Conservation (phyloP, 495 filamentous ascomycete species). For the Aspergillus haitiensis region DNA sequence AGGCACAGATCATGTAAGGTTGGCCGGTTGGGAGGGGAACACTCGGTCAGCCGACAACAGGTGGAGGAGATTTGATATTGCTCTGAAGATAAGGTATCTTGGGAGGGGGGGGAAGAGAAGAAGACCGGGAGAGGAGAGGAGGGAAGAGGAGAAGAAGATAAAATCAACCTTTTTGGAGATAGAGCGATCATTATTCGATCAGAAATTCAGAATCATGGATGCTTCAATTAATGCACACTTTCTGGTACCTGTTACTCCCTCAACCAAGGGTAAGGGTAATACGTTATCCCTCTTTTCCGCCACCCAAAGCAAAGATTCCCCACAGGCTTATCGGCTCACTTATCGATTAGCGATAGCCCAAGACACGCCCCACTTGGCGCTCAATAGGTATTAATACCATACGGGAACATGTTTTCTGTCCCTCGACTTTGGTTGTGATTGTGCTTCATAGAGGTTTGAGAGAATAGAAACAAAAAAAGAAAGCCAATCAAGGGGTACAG, state of each 20-base stretch:
- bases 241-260: neutral
- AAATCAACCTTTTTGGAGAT: too few relatives aligned
- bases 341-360: conserved; percentile 21
- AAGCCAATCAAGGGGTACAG: too few relatives aligned
- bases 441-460: too few relatives aligned
- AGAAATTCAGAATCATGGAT: too few relatives aligned
- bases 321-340: conserved; percentile 22
- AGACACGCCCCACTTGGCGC: conserved; percentile 15
- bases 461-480: too few relatives aligned
- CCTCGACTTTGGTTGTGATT: too few relatives aligned
- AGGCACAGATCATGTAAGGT: too few relatives aligned
- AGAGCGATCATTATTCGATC: too few relatives aligned
- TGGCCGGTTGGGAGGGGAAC: neutral
- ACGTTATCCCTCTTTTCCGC: neutral
- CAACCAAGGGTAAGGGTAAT: too few relatives aligned
- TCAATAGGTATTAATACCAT: neutral
- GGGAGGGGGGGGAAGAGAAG: neutral
- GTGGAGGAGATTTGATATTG: neutral
- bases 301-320: conserved; percentile 3
- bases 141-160: too few relatives aligned
- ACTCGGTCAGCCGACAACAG: conserved; percentile 17
- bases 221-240: neutral
- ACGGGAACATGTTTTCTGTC: too few relatives aligned
- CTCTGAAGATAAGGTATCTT: neutral
- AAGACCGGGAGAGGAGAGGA: too few relatives aligned